Evolutionary conservation across 148 eudicot species (phyloP), one percentile per base, ranked within the genome.

Genomic region (Cornus florida): DNA sequence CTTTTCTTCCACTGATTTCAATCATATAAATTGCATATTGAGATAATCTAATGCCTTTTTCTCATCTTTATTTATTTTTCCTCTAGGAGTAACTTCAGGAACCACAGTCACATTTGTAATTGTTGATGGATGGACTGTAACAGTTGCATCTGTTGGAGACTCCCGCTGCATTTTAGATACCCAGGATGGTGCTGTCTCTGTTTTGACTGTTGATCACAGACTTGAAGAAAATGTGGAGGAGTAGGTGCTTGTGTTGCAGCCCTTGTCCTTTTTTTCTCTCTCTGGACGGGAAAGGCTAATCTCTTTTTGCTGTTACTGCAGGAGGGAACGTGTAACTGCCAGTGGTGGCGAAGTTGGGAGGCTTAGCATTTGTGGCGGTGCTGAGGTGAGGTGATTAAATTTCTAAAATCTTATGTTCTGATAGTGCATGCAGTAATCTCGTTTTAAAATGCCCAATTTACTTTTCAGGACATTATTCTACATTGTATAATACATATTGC

Each of bases 341-440:
- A 90, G 98, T 84, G 98, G 98, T 59, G 98, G 97, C 60, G 96
- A 92, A 90, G 96, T 94, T 43, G 97, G 94, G 31, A 88, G 98
- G 84, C 96, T 93, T 70, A 92, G 91, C 83, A 83, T 92, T 75
- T 83, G 81, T 43, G 93, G 91, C 31, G 98, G 97, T 57, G 84
- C 86, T 28, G 28, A 28, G 28, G 28, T 43, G 98, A 91, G 93
- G 14, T 82, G 28, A 62, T 65, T 43, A 57, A 71, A 17, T 53
- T 77, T 33, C 46, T 70, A 23, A 16, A 7, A 3, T 14, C 19
- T 72, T 28, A 14, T 32, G 67, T 67, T 35, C 39, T 14, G 5
- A 17, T 43, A 73, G 11, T 65, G 33, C 19, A 48, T 50, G 8
- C 2, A 77, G 35, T 46, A 19, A 14, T 71, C 50, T 32, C 12